Evolutionary conservation across 495 filamentous ascomycete species (phyloP).

Genomic region (Penicillium roqueforti): DNA sequence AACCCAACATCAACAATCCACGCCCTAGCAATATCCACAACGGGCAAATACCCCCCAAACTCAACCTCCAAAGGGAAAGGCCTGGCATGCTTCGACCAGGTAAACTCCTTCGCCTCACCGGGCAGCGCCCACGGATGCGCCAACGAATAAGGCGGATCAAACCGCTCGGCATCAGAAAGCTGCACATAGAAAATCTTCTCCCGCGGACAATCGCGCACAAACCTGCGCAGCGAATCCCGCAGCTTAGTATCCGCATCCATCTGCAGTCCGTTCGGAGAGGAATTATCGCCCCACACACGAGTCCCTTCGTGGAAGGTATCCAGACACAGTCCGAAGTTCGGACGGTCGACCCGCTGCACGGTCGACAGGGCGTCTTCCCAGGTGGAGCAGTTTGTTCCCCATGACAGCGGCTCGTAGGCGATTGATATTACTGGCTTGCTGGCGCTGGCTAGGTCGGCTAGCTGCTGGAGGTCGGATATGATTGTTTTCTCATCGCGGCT

Average conservation of each 20-base stretch:
- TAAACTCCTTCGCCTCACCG: slow-evolving; percentile 64
- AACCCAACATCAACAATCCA: slow-evolving; percentile 61
- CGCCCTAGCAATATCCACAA: slow-evolving; percentile 30
- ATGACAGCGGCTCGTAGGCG: slow-evolving; percentile 67
- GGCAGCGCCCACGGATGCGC: slow-evolving; percentile 59
- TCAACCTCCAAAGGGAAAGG: slow-evolving; percentile 27
- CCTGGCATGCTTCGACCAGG: slow-evolving; percentile 69
- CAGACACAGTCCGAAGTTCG: slow-evolving; percentile 69
- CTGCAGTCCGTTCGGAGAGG: slow-evolving; percentile 45
- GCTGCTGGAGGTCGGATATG: slow-evolving; percentile 56
- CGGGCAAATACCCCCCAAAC: slow-evolving; percentile 5
- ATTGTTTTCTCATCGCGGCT: slow-evolving; percentile 53
- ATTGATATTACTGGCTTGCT: slow-evolving; percentile 50
- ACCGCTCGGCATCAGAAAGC: slow-evolving; percentile 64
- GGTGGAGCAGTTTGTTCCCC: slow-evolving; percentile 60
- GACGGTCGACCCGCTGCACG: slow-evolving; percentile 52
- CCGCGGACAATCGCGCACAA: slow-evolving; percentile 51
- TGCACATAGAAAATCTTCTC: slow-evolving; percentile 71
- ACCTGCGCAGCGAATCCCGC: slow-evolving; percentile 48
- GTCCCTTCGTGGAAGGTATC: slow-evolving; percentile 72
- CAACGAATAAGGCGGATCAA: slow-evolving; percentile 53
- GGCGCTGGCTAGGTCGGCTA: slow-evolving; percentile 52
- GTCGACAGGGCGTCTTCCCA: slow-evolving; percentile 64
- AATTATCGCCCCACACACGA: slow-evolving; percentile 60
- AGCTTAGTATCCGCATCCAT: slow-evolving; percentile 52